phyloP scores from a whole-genome alignment of 2,329 filamentous ascomycete species.

The Ascochyta clinopodiicola region DNA sequence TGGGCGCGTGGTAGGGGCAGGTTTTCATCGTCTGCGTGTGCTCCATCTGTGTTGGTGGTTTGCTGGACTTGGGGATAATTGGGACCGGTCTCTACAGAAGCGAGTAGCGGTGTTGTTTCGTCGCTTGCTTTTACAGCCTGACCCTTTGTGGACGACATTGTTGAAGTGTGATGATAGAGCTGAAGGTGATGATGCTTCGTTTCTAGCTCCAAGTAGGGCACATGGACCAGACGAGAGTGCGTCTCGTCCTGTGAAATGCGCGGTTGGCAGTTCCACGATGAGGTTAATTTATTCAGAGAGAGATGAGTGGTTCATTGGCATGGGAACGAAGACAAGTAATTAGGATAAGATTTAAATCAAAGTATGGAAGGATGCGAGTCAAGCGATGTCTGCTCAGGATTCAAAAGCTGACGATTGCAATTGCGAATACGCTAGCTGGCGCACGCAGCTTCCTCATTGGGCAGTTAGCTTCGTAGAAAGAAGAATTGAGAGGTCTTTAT shows the following conservation, averaged over 20 bases:
- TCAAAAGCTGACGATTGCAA: not conserved
- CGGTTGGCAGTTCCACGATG: too few relatives aligned
- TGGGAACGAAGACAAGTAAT: not conserved
- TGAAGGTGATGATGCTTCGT: not conserved
- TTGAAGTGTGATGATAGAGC: not conserved
- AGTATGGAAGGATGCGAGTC: constrained; percentile 4
- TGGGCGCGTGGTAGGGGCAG: constrained; percentile 55
- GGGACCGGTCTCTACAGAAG: constrained; percentile 23
- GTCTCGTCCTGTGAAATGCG: too few relatives aligned
- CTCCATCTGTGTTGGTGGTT: constrained; percentile 4
- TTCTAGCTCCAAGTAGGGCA: not conserved
- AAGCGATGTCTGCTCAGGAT: not conserved
- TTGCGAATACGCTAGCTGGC: constrained; percentile 6
- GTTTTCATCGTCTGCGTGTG: constrained; percentile 29
- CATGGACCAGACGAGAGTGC: too few relatives aligned
- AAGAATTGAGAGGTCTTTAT: not conserved
- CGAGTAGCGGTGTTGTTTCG: constrained; percentile 41
- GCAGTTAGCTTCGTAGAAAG: not conserved
- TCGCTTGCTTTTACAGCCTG: constrained; percentile 13
- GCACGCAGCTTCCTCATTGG: constrained; percentile 5
- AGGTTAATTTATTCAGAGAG: not conserved
- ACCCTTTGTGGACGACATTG: not conserved
- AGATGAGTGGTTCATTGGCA: not conserved
- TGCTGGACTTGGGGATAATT: constrained; percentile 12
- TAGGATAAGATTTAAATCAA: not conserved